Evolutionary conservation across 2,329 filamentous ascomycete genomes (phyloP).

Genomic region (Drechslerella dactyloides): DNA sequence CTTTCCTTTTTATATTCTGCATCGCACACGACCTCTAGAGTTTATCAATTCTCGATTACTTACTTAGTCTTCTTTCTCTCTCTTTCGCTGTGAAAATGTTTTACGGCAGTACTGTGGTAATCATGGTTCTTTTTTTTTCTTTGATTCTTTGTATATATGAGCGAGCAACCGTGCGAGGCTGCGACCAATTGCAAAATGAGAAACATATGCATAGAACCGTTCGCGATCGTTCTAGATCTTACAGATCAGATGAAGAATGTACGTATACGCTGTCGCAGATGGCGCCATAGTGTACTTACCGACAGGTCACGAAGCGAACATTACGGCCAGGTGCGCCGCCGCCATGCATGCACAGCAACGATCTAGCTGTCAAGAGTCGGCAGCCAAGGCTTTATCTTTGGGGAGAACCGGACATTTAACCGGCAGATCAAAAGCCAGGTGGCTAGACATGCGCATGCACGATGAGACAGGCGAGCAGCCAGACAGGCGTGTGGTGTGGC

Average conservation of each 20-base stretch:
- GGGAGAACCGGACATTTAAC: background rate
- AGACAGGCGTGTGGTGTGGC: too few species aligned
- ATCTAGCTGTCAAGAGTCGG: background rate
- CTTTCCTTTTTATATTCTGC: background rate
- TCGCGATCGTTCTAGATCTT: too few species aligned
- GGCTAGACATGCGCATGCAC: conserved; percentile 2
- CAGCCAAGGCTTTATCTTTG: background rate
- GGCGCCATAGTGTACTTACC: too few species aligned
- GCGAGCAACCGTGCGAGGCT: conserved; percentile 14
- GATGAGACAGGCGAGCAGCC: background rate
- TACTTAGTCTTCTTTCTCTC: conserved; percentile 2
- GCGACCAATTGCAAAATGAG: background rate
- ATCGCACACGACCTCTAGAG: background rate
- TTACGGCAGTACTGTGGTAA: conserved; percentile 15
- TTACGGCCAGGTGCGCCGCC: too few species aligned
- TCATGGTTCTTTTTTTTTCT: too few species aligned
- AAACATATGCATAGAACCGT: too few species aligned
- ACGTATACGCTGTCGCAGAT: too few species aligned
- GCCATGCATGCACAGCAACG: background rate
- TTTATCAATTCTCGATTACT: background rate
- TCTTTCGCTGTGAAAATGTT: conserved; percentile 5
- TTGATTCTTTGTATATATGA: conserved; percentile 44
- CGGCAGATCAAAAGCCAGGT: conserved; percentile 5
- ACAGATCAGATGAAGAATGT: too few species aligned
- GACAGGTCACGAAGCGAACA: too few species aligned